phyloP scores from a whole-genome alignment of 768 basidiomycete genomes.

The Boletus rubroflammeus region DNA sequence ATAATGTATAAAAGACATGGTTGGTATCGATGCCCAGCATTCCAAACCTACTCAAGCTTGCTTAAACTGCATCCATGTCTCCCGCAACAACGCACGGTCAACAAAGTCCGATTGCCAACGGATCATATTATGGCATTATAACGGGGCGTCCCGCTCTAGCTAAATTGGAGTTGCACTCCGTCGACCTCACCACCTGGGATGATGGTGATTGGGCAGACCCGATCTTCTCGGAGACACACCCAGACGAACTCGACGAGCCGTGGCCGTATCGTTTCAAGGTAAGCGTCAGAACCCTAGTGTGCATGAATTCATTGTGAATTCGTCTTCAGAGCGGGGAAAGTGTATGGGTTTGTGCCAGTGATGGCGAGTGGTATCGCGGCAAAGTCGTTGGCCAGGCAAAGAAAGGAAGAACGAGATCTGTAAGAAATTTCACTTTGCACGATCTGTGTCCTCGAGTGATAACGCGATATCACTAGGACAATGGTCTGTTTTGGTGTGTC shows the following conservation, averaged over 20 bases:
- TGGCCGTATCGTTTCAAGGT: constrained; percentile 51
- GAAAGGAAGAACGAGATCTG: constrained; percentile 45
- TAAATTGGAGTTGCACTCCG: constrained; percentile 11
- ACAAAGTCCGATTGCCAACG: constrained; percentile 1
- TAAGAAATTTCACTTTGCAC: constrained; percentile 26
- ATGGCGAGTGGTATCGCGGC: constrained; percentile 52
- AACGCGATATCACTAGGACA: constrained; percentile 34
- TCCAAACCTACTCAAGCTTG: neutral
- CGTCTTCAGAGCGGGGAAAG: constrained; percentile 38
- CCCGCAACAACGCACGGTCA: neutral
- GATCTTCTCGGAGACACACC: constrained; percentile 25
- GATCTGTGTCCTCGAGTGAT: neutral
- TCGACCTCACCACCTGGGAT: constrained; percentile 27
- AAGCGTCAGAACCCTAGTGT: neutral
- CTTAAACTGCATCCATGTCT: constrained; percentile 3
- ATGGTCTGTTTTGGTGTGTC: constrained; percentile 54
- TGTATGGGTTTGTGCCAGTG: constrained; percentile 51
- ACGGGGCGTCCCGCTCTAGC: neutral
- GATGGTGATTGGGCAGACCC: constrained; percentile 20
- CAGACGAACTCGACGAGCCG: constrained; percentile 46
- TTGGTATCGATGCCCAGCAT: neutral
- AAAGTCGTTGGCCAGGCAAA: constrained; percentile 43
- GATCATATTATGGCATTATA: neutral
- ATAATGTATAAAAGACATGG: constrained; percentile 11
- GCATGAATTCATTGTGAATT: neutral